Percentiles rank a stretch among this genome's conserved stretches.
Evolutionary conservation across 208 protist genomes (phyloP).

Genomic region (Lotmaria passim): DNA sequence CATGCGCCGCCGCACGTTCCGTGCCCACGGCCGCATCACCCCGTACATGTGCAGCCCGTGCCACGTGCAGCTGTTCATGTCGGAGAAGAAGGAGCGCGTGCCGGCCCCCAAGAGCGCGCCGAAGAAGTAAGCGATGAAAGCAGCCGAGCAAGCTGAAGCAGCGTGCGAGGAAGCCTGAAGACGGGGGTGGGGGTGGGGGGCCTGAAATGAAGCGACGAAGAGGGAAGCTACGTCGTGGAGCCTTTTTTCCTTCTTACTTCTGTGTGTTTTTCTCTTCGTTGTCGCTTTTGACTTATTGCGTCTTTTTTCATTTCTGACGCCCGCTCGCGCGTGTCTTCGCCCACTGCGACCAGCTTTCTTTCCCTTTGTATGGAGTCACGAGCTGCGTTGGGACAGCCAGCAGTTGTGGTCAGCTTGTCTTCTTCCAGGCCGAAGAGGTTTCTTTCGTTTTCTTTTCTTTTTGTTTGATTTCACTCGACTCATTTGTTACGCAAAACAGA

Average conservation of each 20-base stretch:
- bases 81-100: conserved; percentile 84
- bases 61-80: conserved; percentile 92
- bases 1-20: conserved; percentile 94
- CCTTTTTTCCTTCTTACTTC: background rate
- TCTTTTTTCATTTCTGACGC: background rate
- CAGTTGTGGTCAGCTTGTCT: background rate
- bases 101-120: conserved; percentile 79
- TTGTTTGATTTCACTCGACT: conserved; percentile 3
- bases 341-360: background rate
- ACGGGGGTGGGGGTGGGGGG: conserved; percentile 75
- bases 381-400: background rate
- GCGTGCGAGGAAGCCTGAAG: conserved; percentile 86
- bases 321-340: background rate
- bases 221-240: background rate
- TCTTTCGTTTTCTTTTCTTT: conserved; percentile 12
- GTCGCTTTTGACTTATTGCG: background rate
- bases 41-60: conserved; percentile 94
- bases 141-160: conserved; percentile 34
- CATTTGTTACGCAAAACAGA: conserved; percentile 7
- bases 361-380: background rate
- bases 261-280: background rate
- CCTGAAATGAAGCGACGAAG: conserved; percentile 69
- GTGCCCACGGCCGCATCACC: conserved; percentile 95
- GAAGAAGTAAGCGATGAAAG: conserved; percentile 63
- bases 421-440: conserved; percentile 10